Base-by-base conservation (phyloP, 2,329 filamentous ascomycete species). In the Zelopaecilomyces penicillatus region DNA sequence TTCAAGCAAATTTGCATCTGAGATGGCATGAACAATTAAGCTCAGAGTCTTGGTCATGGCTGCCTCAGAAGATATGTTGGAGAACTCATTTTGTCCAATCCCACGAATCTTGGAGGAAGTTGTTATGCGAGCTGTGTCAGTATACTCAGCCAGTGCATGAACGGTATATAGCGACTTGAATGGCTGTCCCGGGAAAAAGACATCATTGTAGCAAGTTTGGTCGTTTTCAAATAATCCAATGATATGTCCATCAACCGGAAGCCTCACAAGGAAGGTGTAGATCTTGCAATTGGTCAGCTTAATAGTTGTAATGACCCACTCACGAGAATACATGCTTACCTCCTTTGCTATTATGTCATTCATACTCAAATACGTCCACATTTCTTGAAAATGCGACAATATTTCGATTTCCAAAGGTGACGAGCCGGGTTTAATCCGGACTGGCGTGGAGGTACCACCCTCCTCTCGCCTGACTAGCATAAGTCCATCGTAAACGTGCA, bases 321-420 rank as follows among this genome's bases (percentile, higher is more conserved):
- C 19, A 19, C 19, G 19, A 8, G 31, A n/a, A 7, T 11, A 7
- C 37, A 4, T 12, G 48, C 65, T 53, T 69, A 84, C 82, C 69
- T 86, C 81, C 57, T 76, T 70, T 5, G 85, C 81, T 36, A 88
- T 67, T 41, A 68, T 71, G 47, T 90, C 82, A 37, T 86, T 77
- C 66, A 90, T 76, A 51, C 81, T 80, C 43, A 97, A 72, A 56
- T 91, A 85, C 37, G 80, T 76, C 74, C 93, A 95, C 27, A 98
- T 67, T 49, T 91, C 82, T 43, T 87, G 76, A 56, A 95, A 95
- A 61, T 94, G 86, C 46, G 81, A 75, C 53, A 93, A 69, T 26
- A 97, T 82, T 54, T 91, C 86, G 9, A 78, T 74, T 58, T 97
- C 88, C 3, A 97, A 74, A 32, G 68, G 75, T 50, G 69, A 81